Percentiles rank a stretch among this genome's conserved stretches.
Conservation (phyloP, 1,139 yeast species). For the Nakaseomyces uthaithaninus region DNA sequence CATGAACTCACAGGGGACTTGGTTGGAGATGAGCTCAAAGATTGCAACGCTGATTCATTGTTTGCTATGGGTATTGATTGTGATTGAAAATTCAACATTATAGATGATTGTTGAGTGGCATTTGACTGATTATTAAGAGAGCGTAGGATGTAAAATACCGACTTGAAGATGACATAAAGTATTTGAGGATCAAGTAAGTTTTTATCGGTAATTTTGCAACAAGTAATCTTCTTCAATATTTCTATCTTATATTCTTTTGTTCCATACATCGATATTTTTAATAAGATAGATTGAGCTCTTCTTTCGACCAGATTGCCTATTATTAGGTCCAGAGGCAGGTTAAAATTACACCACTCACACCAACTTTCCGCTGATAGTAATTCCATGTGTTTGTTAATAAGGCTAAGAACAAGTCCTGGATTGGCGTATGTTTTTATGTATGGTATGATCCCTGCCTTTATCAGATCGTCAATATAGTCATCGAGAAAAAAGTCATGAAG, state of each 20-base stretch:
- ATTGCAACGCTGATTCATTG: neutral
- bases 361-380: conserved; percentile 20
- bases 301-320: conserved; percentile 16
- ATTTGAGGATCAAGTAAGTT: conserved; percentile 13
- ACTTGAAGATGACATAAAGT: conserved; percentile 22
- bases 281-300: conserved; percentile 22
- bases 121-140: neutral
- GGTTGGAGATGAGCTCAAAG: conserved; percentile 6
- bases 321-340: conserved; percentile 14
- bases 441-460: conserved; percentile 7
- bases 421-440: conserved; percentile 11
- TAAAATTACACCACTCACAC: conserved; percentile 26
- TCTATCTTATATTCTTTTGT: conserved; percentile 14
- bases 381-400: conserved; percentile 19
- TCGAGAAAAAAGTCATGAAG: conserved; percentile 14
- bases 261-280: conserved; percentile 20
- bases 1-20: conserved; percentile 7
- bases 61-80: neutral
- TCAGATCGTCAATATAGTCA: conserved; percentile 9
- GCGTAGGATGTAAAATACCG: conserved; percentile 18
- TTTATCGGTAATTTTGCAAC: conserved; percentile 8
- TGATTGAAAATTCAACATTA: neutral
- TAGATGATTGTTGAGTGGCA: neutral
- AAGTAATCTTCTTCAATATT: conserved; percentile 12
- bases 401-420: conserved; percentile 15